Evolutionary conservation across 2,329 filamentous ascomycete genomes (phyloP).

Genomic region (Ophiostoma angusticollis): DNA sequence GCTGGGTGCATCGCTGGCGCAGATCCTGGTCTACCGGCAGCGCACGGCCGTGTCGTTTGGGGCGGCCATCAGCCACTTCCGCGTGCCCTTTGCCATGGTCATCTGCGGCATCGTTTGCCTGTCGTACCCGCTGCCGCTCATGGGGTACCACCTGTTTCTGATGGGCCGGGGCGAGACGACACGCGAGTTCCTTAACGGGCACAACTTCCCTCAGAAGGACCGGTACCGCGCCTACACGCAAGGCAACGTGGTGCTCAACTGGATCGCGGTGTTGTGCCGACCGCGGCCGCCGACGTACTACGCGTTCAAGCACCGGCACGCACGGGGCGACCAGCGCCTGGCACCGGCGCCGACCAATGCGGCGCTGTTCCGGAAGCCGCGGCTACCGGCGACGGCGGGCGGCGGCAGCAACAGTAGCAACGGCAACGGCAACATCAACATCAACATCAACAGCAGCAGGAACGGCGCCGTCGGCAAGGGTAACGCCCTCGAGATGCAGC

Average conservation of each 20-base stretch:
- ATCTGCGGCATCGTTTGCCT: slow-evolving; percentile 66
- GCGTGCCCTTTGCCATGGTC: slow-evolving; percentile 77
- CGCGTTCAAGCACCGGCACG: slow-evolving; percentile 65
- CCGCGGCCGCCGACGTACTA: slow-evolving; percentile 83
- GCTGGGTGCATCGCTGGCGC: slow-evolving; percentile 63
- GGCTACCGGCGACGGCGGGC: neutral
- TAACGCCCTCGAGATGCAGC: slow-evolving; percentile 60
- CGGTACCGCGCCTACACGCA: slow-evolving; percentile 85
- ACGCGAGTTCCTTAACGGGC: slow-evolving; percentile 86
- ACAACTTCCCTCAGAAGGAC: slow-evolving; percentile 88
- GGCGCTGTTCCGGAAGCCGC: neutral
- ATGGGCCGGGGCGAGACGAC: slow-evolving; percentile 89
- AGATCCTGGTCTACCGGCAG: slow-evolving; percentile 60
- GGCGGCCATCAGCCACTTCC: slow-evolving; percentile 54
- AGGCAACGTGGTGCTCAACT: slow-evolving; percentile 62
- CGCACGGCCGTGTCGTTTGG: slow-evolving; percentile 54
- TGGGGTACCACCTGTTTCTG: slow-evolving; percentile 82
- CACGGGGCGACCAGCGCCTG: slow-evolving; percentile 74
- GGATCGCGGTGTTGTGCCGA: slow-evolving; percentile 65
- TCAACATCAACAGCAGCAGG: neutral
- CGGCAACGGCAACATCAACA: slow-evolving; percentile 32
- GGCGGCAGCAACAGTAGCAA: slow-evolving; percentile 24
- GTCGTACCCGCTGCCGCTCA: slow-evolving; percentile 71
- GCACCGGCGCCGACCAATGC: slow-evolving; percentile 34
- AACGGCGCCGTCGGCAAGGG: neutral